Percentiles rank a stretch among this genome's conserved stretches.
Conservation (phyloP, 1,139 yeast species). For the Martiniozyma asiatica region DNA sequence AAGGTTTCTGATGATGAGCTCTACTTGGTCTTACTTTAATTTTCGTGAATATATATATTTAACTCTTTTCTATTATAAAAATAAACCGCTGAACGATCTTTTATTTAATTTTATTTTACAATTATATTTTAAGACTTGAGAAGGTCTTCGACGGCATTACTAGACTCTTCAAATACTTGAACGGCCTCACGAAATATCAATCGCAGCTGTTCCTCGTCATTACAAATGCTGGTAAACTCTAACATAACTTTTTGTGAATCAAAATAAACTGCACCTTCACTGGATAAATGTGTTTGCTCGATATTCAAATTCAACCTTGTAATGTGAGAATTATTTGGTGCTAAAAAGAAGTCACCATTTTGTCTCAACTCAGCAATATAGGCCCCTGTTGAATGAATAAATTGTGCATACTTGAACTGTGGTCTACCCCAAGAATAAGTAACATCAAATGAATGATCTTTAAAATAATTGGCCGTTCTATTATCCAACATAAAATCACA, state of each 20-base stretch:
- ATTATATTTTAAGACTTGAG: too few species aligned
- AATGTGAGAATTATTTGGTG: slow-evolving; percentile 69
- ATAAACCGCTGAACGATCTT: too few species aligned
- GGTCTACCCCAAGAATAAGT: slow-evolving; percentile 90
- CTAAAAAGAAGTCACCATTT: slow-evolving; percentile 69
- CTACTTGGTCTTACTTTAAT: too few species aligned
- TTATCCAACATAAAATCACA: slow-evolving; percentile 76
- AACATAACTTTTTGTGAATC: slow-evolving; percentile 69
- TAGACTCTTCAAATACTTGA: too few species aligned
- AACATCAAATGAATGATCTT: slow-evolving; percentile 42
- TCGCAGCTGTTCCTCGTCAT: slow-evolving; percentile 34
- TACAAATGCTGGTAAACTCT: slow-evolving; percentile 53
- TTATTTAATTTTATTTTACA: too few species aligned
- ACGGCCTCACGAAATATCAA: slow-evolving; percentile 50
- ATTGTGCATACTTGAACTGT: slow-evolving; percentile 71
- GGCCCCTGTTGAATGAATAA: slow-evolving; percentile 79
- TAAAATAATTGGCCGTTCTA: slow-evolving; percentile 56
- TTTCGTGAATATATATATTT: too few species aligned
- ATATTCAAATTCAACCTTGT: slow-evolving; percentile 41
- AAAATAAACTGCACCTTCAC: slow-evolving; percentile 23
- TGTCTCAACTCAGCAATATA: slow-evolving; percentile 81
- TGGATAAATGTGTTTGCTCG: slow-evolving; percentile 16
- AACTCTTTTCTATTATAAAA: too few species aligned
- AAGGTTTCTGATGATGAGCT: too few species aligned
- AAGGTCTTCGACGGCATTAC: too few species aligned